Evolutionary conservation across 2,329 filamentous ascomycete genomes (phyloP).

Genomic region (Pyricularia sp.): DNA sequence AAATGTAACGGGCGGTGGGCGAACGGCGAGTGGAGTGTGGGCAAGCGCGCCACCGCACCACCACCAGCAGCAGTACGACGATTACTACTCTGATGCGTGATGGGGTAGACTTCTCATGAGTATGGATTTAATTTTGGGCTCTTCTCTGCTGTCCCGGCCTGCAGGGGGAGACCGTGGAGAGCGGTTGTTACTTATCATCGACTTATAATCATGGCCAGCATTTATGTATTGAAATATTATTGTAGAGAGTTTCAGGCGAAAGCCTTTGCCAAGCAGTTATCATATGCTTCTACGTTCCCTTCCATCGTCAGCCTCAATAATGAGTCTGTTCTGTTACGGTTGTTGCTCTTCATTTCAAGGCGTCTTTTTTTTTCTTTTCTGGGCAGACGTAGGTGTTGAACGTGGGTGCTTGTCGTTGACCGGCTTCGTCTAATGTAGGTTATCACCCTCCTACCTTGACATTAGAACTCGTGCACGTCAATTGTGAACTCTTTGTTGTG

Average conservation of each 20-base stretch:
- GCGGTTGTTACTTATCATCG: not conserved
- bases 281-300: not conserved
- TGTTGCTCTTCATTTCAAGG: not conserved
- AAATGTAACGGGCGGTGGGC: slow-evolving; percentile 32
- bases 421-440: too few relatives aligned
- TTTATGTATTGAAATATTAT: not conserved
- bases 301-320: not conserved
- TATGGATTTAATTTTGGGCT: not conserved
- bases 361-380: not conserved
- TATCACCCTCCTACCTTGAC: too few relatives aligned
- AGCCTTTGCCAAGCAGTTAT: not conserved
- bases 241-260: not conserved
- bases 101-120: not conserved
- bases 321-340: not conserved
- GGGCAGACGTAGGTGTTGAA: too few relatives aligned
- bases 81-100: slow-evolving; percentile 46
- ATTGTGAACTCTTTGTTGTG: too few relatives aligned
- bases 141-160: not conserved
- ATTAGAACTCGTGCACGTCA: too few relatives aligned
- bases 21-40: slow-evolving; percentile 27
- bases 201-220: not conserved
- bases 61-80: slow-evolving; percentile 36
- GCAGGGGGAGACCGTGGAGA: not conserved
- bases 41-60: slow-evolving; percentile 27
- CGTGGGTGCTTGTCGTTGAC: too few relatives aligned